Conservation (phyloP, 2,329 filamentous ascomycete genomes). For the Penicillium hesseltinei region DNA sequence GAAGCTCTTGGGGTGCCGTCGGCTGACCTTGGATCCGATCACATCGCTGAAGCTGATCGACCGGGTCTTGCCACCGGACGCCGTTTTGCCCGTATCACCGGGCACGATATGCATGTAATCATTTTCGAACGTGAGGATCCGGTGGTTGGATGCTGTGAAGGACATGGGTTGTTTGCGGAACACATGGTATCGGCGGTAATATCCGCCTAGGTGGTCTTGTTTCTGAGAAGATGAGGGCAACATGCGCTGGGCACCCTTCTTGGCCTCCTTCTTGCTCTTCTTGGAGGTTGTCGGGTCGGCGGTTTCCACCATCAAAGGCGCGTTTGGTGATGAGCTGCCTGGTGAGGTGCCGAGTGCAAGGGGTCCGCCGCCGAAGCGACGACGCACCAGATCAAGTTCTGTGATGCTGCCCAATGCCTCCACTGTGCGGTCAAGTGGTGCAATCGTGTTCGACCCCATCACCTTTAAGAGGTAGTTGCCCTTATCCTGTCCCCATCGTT, state of each 20-base stretch:
- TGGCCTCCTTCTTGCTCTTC: slow-evolving; percentile 45
- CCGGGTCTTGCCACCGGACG: slow-evolving; percentile 55
- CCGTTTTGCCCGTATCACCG: slow-evolving; percentile 52
- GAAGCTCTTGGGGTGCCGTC: slow-evolving; percentile 64
- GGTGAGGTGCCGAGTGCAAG: slow-evolving; percentile 58
- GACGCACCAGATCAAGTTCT: slow-evolving; percentile 61
- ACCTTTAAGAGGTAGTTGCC: slow-evolving; percentile 63
- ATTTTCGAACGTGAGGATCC: slow-evolving; percentile 62
- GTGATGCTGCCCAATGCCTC: slow-evolving; percentile 60
- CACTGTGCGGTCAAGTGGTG: slow-evolving; percentile 63
- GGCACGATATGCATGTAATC: slow-evolving; percentile 68
- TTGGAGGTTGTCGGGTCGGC: slow-evolving; percentile 24
- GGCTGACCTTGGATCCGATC: slow-evolving; percentile 64
- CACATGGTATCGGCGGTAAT: slow-evolving; percentile 63
- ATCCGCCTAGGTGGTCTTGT: slow-evolving; percentile 47
- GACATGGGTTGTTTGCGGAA: slow-evolving; percentile 65
- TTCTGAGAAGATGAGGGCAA: slow-evolving; percentile 50
- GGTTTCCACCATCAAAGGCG: slow-evolving; percentile 57
- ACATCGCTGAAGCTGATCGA: slow-evolving; percentile 63
- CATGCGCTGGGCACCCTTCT: slow-evolving; percentile 36
- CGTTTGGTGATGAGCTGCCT: slow-evolving; percentile 62
- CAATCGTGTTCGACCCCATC: slow-evolving; percentile 61
- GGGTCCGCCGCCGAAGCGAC: slow-evolving; percentile 61
- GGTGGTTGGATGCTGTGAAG: slow-evolving; percentile 60
- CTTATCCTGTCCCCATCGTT: slow-evolving; percentile 63